Base-by-base conservation (phyloP, 257 asterid species). In the Anisodus tanguticus region DNA sequence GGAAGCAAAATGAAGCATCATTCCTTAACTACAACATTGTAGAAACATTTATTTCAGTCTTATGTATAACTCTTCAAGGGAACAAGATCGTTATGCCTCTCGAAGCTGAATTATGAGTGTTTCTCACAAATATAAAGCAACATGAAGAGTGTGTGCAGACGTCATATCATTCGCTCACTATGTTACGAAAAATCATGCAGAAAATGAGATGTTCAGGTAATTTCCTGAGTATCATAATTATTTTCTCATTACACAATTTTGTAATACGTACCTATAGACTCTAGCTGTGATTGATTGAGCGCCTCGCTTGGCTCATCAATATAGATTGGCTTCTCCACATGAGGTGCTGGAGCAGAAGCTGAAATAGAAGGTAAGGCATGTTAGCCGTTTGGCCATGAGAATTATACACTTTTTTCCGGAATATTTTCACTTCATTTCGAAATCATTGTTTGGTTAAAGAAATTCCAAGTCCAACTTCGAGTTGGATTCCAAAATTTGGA, bases 211-310 rank as follows among this genome's bases (percentile, higher is more conserved):
- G 37, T 11, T 62, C 39, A 62, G 39, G 69, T 22, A 31, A 37
- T 62, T 54, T 54, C 3, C 37, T 6, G 7, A 62, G 69, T 19
- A 63, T 26, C 55, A 43, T 17, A 39, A 41, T 41, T 8, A 45
- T 41, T 9, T 71, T 72, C 45, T 51, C 79, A 74, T 9, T 0
- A 49, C 19, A 51, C 45, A 51, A 51, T 7, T 76, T 76, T 26
- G 63, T 0, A 0, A 35, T 31, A 82, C 63, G 35, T 89, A 95
- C 98, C 98, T 83, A 94, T 63, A 83, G 93, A 87, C 84, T 89
- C 92, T 39, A 95, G 91, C 69, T 92, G 97, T 7, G 39, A 35
- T 66, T 91, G 93, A 88, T 89, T 92, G 87, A 95, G 88, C 86
- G 90, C 90, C 89, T 92, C 92, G 4, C 90, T 87, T 67, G 88